A percentile compares a stretch with the other conserved stretches of the same genome.
Evolutionary conservation across 495 filamentous ascomycete genomes (phyloP).

Genomic region (Clavariopsis aquatica): DNA sequence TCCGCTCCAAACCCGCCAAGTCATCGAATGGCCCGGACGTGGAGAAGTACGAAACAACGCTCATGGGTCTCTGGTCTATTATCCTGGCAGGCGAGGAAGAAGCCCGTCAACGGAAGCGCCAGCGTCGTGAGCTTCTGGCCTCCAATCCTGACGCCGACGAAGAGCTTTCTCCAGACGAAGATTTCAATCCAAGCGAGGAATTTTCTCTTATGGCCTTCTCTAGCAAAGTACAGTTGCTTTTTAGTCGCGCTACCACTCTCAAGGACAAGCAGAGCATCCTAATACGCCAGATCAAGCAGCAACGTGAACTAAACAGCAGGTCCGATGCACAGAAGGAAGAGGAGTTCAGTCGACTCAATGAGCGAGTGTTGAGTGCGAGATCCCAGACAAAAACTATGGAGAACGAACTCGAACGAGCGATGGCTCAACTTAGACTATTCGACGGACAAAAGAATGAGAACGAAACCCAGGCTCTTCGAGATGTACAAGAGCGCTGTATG

Average conservation of each 20-base stretch:
- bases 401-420: slow-evolving; percentile 33
- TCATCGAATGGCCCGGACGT: slow-evolving; percentile 44
- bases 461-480: slow-evolving; percentile 18
- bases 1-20: slow-evolving; percentile 20
- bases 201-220: slow-evolving; percentile 72
- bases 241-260: slow-evolving; percentile 61
- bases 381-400: slow-evolving; percentile 25
- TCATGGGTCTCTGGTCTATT: slow-evolving; percentile 73
- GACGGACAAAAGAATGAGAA: slow-evolving; percentile 17
- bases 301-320: slow-evolving; percentile 79
- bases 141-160: slow-evolving; percentile 53
- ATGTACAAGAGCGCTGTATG: slow-evolving; percentile 15
- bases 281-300: slow-evolving; percentile 86
- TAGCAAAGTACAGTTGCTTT: slow-evolving; percentile 74
- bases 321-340: slow-evolving; percentile 45
- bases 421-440: slow-evolving; percentile 26
- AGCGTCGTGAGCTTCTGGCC: slow-evolving; percentile 51
- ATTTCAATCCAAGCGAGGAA: slow-evolving; percentile 51
- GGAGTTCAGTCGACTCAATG: slow-evolving; percentile 31
- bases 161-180: slow-evolving; percentile 40
- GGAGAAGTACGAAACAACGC: slow-evolving; percentile 60
- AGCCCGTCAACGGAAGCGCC: slow-evolving; percentile 54
- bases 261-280: slow-evolving; percentile 83
- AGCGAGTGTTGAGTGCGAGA: slow-evolving; percentile 21
- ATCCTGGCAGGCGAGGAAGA: slow-evolving; percentile 65